A percentile compares a stretch with the other conserved stretches of the same genome.
Conservation (phyloP, 2,329 filamentous ascomycete species). For the Raffaelea deltoideospora region DNA sequence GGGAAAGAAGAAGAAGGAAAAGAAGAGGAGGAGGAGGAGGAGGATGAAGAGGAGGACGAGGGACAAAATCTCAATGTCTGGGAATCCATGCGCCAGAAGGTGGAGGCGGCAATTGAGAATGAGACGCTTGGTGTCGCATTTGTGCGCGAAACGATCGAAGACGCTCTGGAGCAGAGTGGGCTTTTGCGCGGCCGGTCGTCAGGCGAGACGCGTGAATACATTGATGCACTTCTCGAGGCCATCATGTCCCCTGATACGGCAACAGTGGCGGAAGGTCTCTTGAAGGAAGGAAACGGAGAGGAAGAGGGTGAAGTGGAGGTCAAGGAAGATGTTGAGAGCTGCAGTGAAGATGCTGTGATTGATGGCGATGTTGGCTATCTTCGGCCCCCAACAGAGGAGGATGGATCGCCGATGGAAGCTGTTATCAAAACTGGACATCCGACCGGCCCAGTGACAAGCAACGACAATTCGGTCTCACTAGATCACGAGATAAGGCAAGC, state of each 20-base stretch:
- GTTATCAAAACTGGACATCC: too few relatives aligned
- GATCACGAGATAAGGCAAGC: too few relatives aligned
- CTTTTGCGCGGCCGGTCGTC: conserved; percentile 29
- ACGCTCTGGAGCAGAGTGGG: conserved; percentile 39
- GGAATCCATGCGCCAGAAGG: conserved; percentile 38
- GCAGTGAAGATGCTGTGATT: neutral
- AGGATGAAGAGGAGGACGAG: conserved; percentile 11
- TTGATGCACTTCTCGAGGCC: conserved; percentile 34
- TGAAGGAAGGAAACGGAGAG: conserved; percentile 1
- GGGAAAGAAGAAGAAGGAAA: conserved; percentile 7
- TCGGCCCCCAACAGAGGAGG: too few relatives aligned
- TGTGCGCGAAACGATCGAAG: conserved; percentile 37
- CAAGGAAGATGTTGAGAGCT: neutral
- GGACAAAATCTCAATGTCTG: conserved; percentile 23
- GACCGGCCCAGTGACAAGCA: too few relatives aligned
- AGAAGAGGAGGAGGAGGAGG: conserved; percentile 11
- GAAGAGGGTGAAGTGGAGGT: neutral
- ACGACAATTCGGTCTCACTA: too few relatives aligned
- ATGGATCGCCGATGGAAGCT: too few relatives aligned
- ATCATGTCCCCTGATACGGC: conserved; percentile 19
- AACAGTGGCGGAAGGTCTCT: conserved; percentile 8
- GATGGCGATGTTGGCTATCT: too few relatives aligned
- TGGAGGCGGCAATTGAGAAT: conserved; percentile 41
- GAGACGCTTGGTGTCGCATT: conserved; percentile 36
- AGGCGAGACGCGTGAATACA: conserved; percentile 29